These are phyloP conservation scores for Hippophae rhamnoides DNA, from an alignment of 306 rosid species.

Conservation along the genomic window DNA sequence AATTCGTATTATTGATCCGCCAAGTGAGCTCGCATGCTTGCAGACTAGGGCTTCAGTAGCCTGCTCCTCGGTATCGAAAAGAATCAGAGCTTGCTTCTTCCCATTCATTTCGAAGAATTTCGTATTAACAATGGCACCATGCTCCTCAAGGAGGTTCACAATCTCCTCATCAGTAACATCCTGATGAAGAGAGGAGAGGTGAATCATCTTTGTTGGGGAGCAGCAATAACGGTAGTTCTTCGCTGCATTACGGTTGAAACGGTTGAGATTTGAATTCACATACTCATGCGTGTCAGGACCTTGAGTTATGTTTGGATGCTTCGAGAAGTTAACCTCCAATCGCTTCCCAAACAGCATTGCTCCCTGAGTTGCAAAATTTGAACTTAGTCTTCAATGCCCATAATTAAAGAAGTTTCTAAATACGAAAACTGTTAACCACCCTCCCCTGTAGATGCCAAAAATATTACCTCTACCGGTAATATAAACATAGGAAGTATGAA, in stretches of 20 bases:
- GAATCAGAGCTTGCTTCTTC: constrained; percentile 85
- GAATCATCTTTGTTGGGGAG: constrained; percentile 90
- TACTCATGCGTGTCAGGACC: constrained; percentile 93
- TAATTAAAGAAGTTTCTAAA: not conserved
- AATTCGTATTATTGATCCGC: constrained; percentile 73
- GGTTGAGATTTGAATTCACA: constrained; percentile 81
- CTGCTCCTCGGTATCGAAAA: constrained; percentile 87
- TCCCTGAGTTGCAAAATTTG: constrained; percentile 41
- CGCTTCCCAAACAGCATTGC: constrained; percentile 79
- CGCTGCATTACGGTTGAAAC: constrained; percentile 96
- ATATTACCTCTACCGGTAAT: too few species aligned
- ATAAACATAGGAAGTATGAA: too few species aligned
- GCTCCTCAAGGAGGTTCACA: constrained; percentile 66
- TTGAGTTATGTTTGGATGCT: constrained; percentile 80
- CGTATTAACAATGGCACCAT: constrained; percentile 59
- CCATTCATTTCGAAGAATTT: constrained; percentile 97
- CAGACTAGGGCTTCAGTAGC: constrained; percentile 97
- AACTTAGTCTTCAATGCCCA: constrained; percentile 5
- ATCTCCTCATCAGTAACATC: constrained; percentile 85
- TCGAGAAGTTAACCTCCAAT: constrained; percentile 91
- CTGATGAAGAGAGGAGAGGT: constrained; percentile 85
- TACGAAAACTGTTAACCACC: too few species aligned
- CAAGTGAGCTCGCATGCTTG: constrained; percentile 80
- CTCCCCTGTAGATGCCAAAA: too few species aligned
- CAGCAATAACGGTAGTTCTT: constrained; percentile 98